phyloP scores from a whole-genome alignment of 352 stramenopile species.

The Phytophthora hybrid region DNA sequence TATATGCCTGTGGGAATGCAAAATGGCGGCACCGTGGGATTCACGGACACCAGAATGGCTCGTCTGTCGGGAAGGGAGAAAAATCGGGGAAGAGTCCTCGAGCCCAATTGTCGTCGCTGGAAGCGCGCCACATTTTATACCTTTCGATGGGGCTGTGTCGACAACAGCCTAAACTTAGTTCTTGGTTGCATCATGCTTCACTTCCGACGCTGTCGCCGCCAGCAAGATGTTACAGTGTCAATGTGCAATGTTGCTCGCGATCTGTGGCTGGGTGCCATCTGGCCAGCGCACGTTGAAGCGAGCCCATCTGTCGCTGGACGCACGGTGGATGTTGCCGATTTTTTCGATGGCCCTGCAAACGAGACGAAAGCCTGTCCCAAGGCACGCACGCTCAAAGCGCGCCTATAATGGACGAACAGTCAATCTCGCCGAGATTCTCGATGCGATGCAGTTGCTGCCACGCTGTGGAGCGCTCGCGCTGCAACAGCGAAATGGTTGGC shows the following conservation, averaged over 20 bases:
- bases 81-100: constrained; percentile 19
- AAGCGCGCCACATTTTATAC: not conserved
- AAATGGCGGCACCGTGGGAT: constrained; percentile 24
- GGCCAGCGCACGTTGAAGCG: constrained; percentile 28
- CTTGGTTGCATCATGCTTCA: not conserved
- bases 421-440: constrained; percentile 13
- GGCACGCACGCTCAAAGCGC: constrained; percentile 22
- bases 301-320: constrained; percentile 27
- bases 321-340: constrained; percentile 23
- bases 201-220: not conserved
- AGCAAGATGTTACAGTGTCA: not conserved
- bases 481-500: constrained; percentile 1
- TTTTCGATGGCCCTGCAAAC: constrained; percentile 17
- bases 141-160: not conserved
- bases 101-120: not conserved
- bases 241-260: not conserved
- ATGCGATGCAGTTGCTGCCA: not conserved
- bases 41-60: constrained; percentile 23
- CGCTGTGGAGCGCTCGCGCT: constrained; percentile 11
- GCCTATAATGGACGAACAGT: constrained; percentile 30
- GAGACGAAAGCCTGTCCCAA: constrained; percentile 28
- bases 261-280: constrained; percentile 16
- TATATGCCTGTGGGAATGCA: constrained; percentile 4
- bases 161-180: not conserved
- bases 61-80: constrained; percentile 17